These are phyloP conservation scores for Friedmanniomyces simplex DNA, from an alignment of 495 filamentous ascomycete species.

Conservation along the genomic window DNA sequence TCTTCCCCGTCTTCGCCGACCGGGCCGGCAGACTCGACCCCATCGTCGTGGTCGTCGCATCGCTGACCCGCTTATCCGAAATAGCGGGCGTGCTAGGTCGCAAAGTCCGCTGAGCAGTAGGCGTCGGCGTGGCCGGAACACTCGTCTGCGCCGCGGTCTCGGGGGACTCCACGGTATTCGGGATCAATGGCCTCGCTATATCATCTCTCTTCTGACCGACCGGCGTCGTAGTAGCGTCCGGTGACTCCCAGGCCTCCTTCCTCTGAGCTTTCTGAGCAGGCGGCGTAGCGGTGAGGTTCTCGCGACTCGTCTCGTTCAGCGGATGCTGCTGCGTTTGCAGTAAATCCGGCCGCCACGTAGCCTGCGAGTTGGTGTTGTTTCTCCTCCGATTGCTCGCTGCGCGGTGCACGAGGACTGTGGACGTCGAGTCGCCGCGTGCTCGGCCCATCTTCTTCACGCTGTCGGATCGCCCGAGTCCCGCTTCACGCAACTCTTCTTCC, in stretches of 20 bases:
- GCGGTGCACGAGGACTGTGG: constrained; percentile 18
- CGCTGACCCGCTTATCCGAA: not conserved
- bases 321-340: constrained; percentile 3
- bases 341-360: constrained; percentile 16
- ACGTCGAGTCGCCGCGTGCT: constrained; percentile 8
- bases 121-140: not conserved
- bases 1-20: not conserved
- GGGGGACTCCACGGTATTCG: not conserved
- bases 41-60: not conserved
- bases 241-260: not conserved
- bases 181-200: not conserved
- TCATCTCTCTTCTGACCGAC: not conserved
- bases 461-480: not conserved
- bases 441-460: constrained; percentile 6
- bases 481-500: not conserved
- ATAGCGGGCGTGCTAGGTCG: not conserved
- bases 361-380: constrained; percentile 8
- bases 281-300: not conserved
- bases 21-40: not conserved
- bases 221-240: not conserved
- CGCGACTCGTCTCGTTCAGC: constrained; percentile 2
- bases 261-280: not conserved
- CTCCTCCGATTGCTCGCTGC: constrained; percentile 15
- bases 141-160: not conserved
- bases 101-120: not conserved